Percentiles rank a stretch among this genome's conserved stretches.
Evolutionary conservation across 2,329 filamentous ascomycete species (phyloP).

Genomic region (Fragosphaeria purpurea): DNA sequence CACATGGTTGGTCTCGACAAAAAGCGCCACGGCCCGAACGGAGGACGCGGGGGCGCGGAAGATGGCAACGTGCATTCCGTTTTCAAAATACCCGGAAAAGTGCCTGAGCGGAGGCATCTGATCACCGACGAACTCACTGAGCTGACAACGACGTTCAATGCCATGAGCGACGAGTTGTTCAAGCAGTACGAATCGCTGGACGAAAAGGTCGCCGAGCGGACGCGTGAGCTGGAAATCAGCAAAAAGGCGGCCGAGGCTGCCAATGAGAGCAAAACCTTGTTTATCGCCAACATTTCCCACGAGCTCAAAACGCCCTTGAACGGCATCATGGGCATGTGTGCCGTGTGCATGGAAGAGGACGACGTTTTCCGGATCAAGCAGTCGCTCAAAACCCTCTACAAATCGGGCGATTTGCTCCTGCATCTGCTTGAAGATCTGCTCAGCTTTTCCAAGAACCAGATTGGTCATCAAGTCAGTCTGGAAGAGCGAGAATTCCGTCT

Average conservation of each 20-base stretch:
- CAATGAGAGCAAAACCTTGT: constrained; percentile 93
- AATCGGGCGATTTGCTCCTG: constrained; percentile 72
- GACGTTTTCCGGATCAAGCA: constrained; percentile 69
- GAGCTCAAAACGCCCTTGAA: constrained; percentile 92
- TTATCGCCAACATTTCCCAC: constrained; percentile 87
- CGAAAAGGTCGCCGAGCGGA: constrained; percentile 73
- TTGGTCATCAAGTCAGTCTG: constrained; percentile 70
- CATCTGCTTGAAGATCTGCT: constrained; percentile 83
- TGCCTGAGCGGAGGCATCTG: constrained; percentile 62
- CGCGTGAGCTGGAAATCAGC: constrained; percentile 74
- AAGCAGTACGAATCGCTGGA: constrained; percentile 80
- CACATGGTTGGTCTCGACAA: constrained; percentile 22
- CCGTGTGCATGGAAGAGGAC: constrained; percentile 86
- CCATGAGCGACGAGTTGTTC: constrained; percentile 84
- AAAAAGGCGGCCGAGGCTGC: constrained; percentile 91
- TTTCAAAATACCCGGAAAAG: constrained; percentile 79
- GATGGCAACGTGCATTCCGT: constrained; percentile 39
- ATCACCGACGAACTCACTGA: constrained; percentile 81
- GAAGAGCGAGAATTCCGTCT: constrained; percentile 80
- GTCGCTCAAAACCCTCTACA: constrained; percentile 80
- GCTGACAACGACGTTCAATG: constrained; percentile 76
- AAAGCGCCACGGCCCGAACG: constrained; percentile 18
- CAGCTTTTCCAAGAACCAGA: constrained; percentile 92
- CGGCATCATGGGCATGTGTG: constrained; percentile 89
- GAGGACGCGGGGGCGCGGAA: constrained; percentile 19